Percentiles rank a stretch among this genome's conserved stretches.
Conservation (phyloP, 2,329 filamentous ascomycete species). For the Colletotrichum plurivorum region DNA sequence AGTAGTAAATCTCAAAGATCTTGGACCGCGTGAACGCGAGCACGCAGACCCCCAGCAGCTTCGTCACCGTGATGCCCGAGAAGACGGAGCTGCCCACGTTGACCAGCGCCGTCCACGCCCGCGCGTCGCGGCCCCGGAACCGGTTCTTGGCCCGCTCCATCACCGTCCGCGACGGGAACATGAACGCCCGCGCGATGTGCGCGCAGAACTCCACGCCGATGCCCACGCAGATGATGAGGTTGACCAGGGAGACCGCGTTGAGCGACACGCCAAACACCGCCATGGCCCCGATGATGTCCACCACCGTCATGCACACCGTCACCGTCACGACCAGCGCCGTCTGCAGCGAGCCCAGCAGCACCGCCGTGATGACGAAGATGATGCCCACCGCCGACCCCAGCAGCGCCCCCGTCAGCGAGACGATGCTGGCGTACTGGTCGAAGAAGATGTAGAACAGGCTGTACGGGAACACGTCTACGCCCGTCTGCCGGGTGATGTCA, state of each 20-base stretch:
- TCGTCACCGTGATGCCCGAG: slow-evolving; percentile 95
- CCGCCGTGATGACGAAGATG: slow-evolving; percentile 83
- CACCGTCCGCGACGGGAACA: slow-evolving; percentile 87
- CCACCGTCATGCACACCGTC: slow-evolving; percentile 92
- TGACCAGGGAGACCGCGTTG: slow-evolving; percentile 95
- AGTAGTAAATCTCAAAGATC: slow-evolving; percentile 99
- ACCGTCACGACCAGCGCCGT: slow-evolving; percentile 87
- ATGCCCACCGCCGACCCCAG: slow-evolving; percentile 87
- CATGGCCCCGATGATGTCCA: slow-evolving; percentile 97
- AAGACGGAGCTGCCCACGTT: slow-evolving; percentile 97
- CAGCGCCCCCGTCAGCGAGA: slow-evolving; percentile 82
- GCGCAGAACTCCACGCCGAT: slow-evolving; percentile 98
- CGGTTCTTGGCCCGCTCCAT: slow-evolving; percentile 85
- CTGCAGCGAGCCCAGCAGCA: slow-evolving; percentile 85
- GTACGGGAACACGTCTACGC: slow-evolving; percentile 92
- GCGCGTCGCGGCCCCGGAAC: slow-evolving; percentile 85
- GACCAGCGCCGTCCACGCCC: slow-evolving; percentile 92
- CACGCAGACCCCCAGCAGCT: slow-evolving; percentile 91
- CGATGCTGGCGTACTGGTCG: slow-evolving; percentile 92
- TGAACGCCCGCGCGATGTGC: slow-evolving; percentile 95
- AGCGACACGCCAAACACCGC: slow-evolving; percentile 88
- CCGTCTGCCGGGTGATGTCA: slow-evolving; percentile 79
- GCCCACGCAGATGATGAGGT: slow-evolving; percentile 96
- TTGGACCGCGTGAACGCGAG: slow-evolving; percentile 96
- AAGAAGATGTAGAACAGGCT: slow-evolving; percentile 99